phyloP scores from a whole-genome alignment of 192 early-diverging fungal genomes.

The Coemansia sp. region DNA sequence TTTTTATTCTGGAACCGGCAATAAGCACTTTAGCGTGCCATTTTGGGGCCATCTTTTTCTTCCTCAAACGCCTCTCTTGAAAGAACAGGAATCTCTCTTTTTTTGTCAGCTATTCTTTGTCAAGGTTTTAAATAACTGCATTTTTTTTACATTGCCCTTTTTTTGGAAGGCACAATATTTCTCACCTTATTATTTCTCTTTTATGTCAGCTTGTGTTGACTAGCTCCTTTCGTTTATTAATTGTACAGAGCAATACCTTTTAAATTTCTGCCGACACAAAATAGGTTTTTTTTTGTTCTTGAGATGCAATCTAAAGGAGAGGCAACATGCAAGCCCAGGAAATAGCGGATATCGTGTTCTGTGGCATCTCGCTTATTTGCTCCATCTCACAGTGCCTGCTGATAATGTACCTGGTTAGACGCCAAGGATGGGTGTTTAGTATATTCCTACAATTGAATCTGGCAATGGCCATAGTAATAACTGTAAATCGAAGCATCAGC shows the following conservation, averaged over 20 bases:
- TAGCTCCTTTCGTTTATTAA: background rate
- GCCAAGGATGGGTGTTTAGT: conserved; percentile 52
- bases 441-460: conserved; percentile 50
- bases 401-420: conserved; percentile 39
- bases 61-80: conserved; percentile 9
- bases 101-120: conserved; percentile 2
- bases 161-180: background rate
- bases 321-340: conserved; percentile 45
- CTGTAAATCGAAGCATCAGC: conserved; percentile 48
- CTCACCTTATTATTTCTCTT: background rate
- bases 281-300: background rate
- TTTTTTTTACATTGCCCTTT: conserved; percentile 2
- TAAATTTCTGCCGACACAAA: background rate
- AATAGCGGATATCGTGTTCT: conserved; percentile 47
- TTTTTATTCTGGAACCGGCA: conserved; percentile 8
- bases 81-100: conserved; percentile 3
- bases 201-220: background rate
- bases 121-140: background rate
- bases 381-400: conserved; percentile 43
- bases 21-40: background rate
- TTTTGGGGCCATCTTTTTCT: background rate
- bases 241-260: background rate
- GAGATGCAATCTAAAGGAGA: conserved; percentile 5
- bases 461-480: conserved; percentile 47
- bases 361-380: conserved; percentile 39